A percentile compares a stretch with the other conserved stretches of the same genome.
These are phyloP conservation scores for Epipyxis sp. DNA, from an alignment of 108 stramenopile genomes.

Conservation along the genomic window DNA sequence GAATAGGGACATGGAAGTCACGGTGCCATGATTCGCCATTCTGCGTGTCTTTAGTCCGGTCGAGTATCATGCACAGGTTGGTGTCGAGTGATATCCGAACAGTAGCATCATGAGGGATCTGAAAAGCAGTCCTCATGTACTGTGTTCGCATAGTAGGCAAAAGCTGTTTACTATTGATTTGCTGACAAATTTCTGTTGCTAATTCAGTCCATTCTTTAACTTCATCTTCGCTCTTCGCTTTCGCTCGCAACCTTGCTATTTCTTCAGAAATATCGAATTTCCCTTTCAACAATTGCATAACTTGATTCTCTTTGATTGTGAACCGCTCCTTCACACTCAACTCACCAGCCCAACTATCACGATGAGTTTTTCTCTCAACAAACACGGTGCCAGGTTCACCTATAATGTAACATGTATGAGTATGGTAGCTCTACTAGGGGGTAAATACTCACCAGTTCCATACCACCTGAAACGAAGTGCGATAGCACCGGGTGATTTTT, in stretches of 20 bases:
- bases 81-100: conserved; percentile 92
- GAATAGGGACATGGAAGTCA: conserved; percentile 66
- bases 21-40: conserved; percentile 69
- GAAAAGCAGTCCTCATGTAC: conserved; percentile 94
- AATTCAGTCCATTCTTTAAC: conserved; percentile 70
- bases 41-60: conserved; percentile 72
- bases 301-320: conserved; percentile 38
- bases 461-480: conserved; percentile 93
- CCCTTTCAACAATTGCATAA: conserved; percentile 22
- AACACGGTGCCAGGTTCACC: conserved; percentile 75
- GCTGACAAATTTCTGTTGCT: conserved; percentile 78
- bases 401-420: too few relatives aligned
- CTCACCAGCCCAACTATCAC: conserved; percentile 95
- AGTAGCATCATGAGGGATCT: conserved; percentile 91
- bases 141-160: conserved; percentile 91
- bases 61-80: conserved; percentile 91
- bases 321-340: conserved; percentile 94
- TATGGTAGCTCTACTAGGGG: too few relatives aligned
- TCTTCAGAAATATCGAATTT: conserved; percentile 36
- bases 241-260: conserved; percentile 65
- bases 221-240: conserved; percentile 76
- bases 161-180: conserved; percentile 80
- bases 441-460: conserved; percentile 65
- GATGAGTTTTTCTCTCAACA: conserved; percentile 96
- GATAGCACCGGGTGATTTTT: conserved; percentile 90